phyloP scores from a whole-genome alignment of 1,284 basidiomycete species.

The Apiotrichum gracile region DNA sequence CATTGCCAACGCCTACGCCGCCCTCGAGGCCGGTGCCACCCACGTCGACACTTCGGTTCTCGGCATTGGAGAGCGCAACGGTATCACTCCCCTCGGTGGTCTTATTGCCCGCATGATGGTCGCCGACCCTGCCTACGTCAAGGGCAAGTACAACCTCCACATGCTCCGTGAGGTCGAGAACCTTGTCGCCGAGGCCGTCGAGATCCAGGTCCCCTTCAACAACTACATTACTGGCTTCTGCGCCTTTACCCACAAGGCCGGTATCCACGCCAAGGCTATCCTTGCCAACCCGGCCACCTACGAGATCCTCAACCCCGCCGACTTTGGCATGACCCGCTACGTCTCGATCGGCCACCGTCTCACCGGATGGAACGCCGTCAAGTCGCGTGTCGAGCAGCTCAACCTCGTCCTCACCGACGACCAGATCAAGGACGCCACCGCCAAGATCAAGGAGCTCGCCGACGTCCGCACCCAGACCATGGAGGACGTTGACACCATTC shows the following conservation, averaged over 20 bases:
- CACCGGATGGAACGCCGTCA: slow-evolving; percentile 98
- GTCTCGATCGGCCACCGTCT: slow-evolving; percentile 97
- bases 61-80: slow-evolving; percentile 98
- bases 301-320: slow-evolving; percentile 76
- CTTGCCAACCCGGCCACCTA: slow-evolving; percentile 99
- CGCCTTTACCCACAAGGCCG: slow-evolving; percentile 99
- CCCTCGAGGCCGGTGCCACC: slow-evolving; percentile 96
- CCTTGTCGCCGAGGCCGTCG: slow-evolving; percentile 96
- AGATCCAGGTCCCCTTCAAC: slow-evolving; percentile 90
- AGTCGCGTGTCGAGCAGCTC: slow-evolving; percentile 96
- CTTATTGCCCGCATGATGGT: slow-evolving; percentile 89
- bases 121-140: slow-evolving; percentile 96
- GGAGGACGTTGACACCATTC: slow-evolving; percentile 96
- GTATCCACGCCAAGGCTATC: slow-evolving; percentile 99
- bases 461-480: slow-evolving; percentile 97
- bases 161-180: slow-evolving; percentile 99
- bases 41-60: slow-evolving; percentile 94
- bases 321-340: slow-evolving; percentile 96
- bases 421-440: slow-evolving; percentile 89
- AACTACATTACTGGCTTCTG: slow-evolving; percentile 80
- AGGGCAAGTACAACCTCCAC: slow-evolving; percentile 95
- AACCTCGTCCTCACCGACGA: slow-evolving; percentile 58
- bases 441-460: slow-evolving; percentile 99
- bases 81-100: slow-evolving; percentile 96
- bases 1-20: slow-evolving; percentile 97